Conservation (phyloP, 371 early-diverging fungal species). For the Mortierella sp. region DNA sequence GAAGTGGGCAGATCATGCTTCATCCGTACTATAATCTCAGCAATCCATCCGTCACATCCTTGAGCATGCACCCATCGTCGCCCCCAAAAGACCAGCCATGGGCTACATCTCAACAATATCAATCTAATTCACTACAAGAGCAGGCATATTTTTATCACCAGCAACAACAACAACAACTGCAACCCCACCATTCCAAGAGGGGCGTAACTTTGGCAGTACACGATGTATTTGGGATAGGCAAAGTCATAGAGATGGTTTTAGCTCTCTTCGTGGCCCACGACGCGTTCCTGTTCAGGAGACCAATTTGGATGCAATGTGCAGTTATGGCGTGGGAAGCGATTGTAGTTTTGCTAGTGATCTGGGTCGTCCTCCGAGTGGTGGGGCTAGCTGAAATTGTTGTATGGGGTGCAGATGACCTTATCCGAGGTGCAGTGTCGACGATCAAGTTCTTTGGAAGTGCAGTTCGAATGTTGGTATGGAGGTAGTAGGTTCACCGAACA, state of each 20-base stretch:
- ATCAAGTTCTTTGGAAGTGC: conserved; percentile 14
- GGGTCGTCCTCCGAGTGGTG: conserved; percentile 38
- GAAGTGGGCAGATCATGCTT: conserved; percentile 22
- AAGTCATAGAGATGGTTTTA: conserved; percentile 38
- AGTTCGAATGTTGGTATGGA: conserved; percentile 5
- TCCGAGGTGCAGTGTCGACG: conserved; percentile 24
- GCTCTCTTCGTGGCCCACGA: conserved; percentile 47
- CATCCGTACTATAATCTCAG: conserved; percentile 21
- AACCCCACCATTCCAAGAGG: conserved; percentile 3
- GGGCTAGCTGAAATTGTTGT: conserved; percentile 45
- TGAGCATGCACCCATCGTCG: background rate
- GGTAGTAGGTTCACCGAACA: background rate
- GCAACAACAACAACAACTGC: background rate
- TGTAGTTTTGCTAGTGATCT: conserved; percentile 28
- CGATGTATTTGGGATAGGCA: conserved; percentile 49
- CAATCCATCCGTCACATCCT: conserved; percentile 3
- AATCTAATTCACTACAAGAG: background rate
- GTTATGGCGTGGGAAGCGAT: conserved; percentile 40
- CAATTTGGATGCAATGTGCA: conserved; percentile 39
- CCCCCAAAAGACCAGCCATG: conserved; percentile 3
- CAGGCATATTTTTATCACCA: conserved; percentile 4
- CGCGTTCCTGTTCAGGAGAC: conserved; percentile 36
- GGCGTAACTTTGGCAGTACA: conserved; percentile 37
- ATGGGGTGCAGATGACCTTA: conserved; percentile 42
- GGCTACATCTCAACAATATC: background rate